Evolutionary conservation across 2,329 filamentous ascomycete species (phyloP), one percentile per base, ranked within the genome.

Genomic region (Aureobasidium subglaciale): DNA sequence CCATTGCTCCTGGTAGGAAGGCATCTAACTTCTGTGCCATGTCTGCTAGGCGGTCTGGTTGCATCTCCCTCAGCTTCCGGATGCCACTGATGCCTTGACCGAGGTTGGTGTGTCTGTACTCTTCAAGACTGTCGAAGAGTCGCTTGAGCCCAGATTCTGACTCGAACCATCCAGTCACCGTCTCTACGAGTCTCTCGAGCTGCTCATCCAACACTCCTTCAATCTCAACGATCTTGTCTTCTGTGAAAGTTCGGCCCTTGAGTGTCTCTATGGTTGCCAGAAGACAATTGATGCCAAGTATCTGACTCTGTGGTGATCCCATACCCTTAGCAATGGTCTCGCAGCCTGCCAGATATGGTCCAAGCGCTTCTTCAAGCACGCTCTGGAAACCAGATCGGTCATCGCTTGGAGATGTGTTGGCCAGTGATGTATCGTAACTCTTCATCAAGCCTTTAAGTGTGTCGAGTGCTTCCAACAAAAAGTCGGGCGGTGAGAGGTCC

Each of bases 1-100:
- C 92, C 27, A 96, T 78, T 2, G 92, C 93, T 1, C 90, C 95
- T 0, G 93, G 91, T 22, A 99, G 75, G 72, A 97, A 99, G 59
- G 90, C 85, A 65, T 99, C 93, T 6, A 99, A 77, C 37, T 79
- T 80, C 63, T 91, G 88, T 63, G 88, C 88, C 2, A 86, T 84
- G 48, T 77, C 73, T 1, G 79, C 72, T n/a, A 97, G 75, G 0
- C 78, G 70, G 5, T 78, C 72, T 0, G 81, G 78, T 57, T 84
- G 79, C 65, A 89, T 81, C 4, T 78, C 71, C 0, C 78, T 74
- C 1, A 86, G 74, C 1, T 66, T 65, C 1, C 75, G 67, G 22
- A 89, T 77, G 4, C 49, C 56, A 9, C 22, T 13, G 29, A 46
- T 34, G 27, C 73, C 61, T 13, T 58, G 48, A 6, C 60, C 56